These are phyloP conservation scores for Coemansia erecta DNA, from an alignment of 192 early-diverging fungal genomes.

Conservation along the genomic window DNA sequence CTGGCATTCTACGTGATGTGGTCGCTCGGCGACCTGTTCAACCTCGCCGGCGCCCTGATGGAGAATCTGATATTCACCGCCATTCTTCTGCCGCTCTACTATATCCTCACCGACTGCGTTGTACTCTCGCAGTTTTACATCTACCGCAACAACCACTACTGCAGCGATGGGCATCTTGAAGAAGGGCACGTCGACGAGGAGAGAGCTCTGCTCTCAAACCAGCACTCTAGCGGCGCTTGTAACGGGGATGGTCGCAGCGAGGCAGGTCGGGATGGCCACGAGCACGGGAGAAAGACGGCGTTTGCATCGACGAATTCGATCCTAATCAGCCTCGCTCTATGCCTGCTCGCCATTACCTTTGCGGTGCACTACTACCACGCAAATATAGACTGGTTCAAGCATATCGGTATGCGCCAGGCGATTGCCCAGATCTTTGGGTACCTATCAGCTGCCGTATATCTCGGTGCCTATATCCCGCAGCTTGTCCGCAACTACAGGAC, in stretches of 20 bases:
- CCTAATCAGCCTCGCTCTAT: not conserved
- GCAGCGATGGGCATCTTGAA: not conserved
- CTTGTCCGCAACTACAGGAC: conserved; percentile 68
- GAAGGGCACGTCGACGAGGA: conserved; percentile 9
- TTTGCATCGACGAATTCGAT: not conserved
- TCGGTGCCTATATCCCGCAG: conserved; percentile 73
- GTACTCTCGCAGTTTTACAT: conserved; percentile 66
- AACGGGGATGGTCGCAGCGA: not conserved
- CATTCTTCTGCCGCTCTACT: conserved; percentile 68
- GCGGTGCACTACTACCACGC: conserved; percentile 6
- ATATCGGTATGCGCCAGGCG: conserved; percentile 22
- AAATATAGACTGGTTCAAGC: conserved; percentile 13
- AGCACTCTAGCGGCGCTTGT: conserved; percentile 1
- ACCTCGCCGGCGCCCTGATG: conserved; percentile 64
- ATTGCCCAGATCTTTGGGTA: conserved; percentile 70
- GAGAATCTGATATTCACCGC: conserved; percentile 67
- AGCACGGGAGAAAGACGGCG: not conserved
- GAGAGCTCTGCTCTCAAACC: conserved; percentile 1
- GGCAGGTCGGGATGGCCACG: not conserved
- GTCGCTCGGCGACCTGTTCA: conserved; percentile 75
- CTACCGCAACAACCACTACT: conserved; percentile 43
- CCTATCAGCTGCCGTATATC: conserved; percentile 66
- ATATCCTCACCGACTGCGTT: conserved; percentile 63
- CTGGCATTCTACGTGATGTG: conserved; percentile 71
- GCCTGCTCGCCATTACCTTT: not conserved